Percentiles rank a stretch among this genome's conserved stretches.
phyloP scores from a whole-genome alignment of 257 asterid genomes.

The Solanum sejunctum region DNA sequence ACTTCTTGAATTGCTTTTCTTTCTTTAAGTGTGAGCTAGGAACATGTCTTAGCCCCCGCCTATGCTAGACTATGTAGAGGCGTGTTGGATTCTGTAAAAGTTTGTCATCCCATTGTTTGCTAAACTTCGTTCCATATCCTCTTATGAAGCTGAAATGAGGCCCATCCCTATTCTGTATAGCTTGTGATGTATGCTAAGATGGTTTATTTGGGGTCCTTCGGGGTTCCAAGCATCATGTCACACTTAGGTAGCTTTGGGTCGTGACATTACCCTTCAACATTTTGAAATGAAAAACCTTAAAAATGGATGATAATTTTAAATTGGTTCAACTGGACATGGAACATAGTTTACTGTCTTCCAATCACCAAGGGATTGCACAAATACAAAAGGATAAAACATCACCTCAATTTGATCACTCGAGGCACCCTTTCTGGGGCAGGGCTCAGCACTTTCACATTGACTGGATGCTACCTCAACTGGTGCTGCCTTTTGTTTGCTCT shows the following conservation, averaged over 20 bases:
- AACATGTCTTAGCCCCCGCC: too few species aligned
- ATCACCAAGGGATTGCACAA: background rate
- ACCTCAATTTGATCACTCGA: slow-evolving; percentile 39
- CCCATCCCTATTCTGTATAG: too few species aligned
- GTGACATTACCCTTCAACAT: background rate
- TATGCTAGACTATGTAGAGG: too few species aligned
- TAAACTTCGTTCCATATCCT: too few species aligned
- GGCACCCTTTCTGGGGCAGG: slow-evolving; percentile 22
- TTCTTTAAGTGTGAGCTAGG: too few species aligned
- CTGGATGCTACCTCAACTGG: slow-evolving; percentile 31
- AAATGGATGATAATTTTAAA: background rate
- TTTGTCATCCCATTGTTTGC: too few species aligned
- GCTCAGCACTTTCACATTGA: slow-evolving; percentile 23
- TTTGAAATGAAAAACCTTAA: background rate
- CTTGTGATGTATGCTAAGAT: too few species aligned
- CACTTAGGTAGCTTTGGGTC: background rate
- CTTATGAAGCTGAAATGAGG: too few species aligned
- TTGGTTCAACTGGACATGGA: background rate
- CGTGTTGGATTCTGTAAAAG: too few species aligned
- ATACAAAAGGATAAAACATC: background rate
- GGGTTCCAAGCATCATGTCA: too few species aligned
- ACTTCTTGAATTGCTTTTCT: too few species aligned
- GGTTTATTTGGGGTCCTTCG: too few species aligned
- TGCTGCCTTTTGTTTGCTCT: slow-evolving; percentile 42
- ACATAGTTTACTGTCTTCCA: background rate